These are phyloP conservation scores for Aureobasidium pullulans DNA, from an alignment of 2,329 filamentous ascomycete genomes.

Conservation along the genomic window DNA sequence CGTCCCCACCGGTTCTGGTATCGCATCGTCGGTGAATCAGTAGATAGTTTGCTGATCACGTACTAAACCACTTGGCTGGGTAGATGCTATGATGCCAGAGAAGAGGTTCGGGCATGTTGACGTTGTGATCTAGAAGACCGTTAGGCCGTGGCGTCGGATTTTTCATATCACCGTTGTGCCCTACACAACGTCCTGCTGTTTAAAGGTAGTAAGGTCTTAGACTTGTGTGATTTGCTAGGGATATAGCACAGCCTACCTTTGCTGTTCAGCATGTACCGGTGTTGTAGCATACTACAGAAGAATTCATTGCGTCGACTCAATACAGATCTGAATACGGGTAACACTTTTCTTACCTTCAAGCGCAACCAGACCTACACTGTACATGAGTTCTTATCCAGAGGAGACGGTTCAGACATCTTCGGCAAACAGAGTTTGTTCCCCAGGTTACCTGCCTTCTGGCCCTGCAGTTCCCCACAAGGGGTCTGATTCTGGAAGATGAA, in stretches of 20 bases:
- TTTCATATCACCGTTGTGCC: neutral
- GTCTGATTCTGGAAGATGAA: neutral
- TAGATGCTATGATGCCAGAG: neutral
- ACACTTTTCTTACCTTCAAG: neutral
- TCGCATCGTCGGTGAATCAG: neutral
- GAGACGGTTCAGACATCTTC: too few species aligned
- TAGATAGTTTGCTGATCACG: neutral
- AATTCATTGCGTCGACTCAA: too few species aligned
- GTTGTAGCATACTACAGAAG: too few species aligned
- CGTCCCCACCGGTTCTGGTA: neutral
- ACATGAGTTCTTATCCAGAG: too few species aligned
- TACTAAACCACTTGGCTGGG: neutral
- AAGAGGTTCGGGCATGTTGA: neutral
- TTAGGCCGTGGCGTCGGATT: neutral
- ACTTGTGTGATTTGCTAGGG: neutral
- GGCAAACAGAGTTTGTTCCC: neutral
- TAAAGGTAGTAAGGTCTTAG: neutral
- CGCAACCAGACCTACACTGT: neutral
- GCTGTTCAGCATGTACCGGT: neutral
- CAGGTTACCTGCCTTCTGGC: neutral
- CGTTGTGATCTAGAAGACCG: constrained; percentile 3
- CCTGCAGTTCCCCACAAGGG: neutral
- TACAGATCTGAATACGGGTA: too few species aligned
- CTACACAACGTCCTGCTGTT: neutral
- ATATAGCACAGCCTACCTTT: neutral